Conservation (phyloP, 306 rosid genomes). For the Fagus sylvatica region DNA sequence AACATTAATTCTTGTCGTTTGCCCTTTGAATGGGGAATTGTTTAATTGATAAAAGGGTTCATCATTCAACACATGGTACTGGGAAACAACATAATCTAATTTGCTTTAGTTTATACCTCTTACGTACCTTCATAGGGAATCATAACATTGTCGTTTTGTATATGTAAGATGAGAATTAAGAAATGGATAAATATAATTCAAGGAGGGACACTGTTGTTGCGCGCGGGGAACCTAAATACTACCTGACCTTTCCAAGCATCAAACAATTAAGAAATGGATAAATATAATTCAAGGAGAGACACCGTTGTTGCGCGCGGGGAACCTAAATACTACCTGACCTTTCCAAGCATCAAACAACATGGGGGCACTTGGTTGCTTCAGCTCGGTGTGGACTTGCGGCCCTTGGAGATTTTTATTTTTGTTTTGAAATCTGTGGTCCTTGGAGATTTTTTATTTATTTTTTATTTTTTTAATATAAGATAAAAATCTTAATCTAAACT, state of each 20-base stretch:
- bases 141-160: not conserved
- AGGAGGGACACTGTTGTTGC: not conserved
- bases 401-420: too few species aligned
- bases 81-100: not conserved
- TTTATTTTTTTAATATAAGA: too few species aligned
- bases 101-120: not conserved
- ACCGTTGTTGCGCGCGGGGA: not conserved
- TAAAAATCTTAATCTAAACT: too few species aligned
- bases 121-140: not conserved
- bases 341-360: conserved; percentile 20
- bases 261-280: not conserved
- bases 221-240: not conserved
- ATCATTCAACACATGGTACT: too few species aligned
- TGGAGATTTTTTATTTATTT: too few species aligned
- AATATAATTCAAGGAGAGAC: not conserved
- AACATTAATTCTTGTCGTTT: too few species aligned
- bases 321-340: conserved; percentile 1
- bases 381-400: too few species aligned
- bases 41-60: too few species aligned
- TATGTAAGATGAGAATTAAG: not conserved
- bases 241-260: conserved; percentile 25
- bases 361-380: not conserved
- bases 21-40: too few species aligned
- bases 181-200: not conserved
- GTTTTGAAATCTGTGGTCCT: too few species aligned